These are phyloP conservation scores for Penicillium taxi DNA, from an alignment of 495 filamentous ascomycete genomes.

Conservation along the genomic window DNA sequence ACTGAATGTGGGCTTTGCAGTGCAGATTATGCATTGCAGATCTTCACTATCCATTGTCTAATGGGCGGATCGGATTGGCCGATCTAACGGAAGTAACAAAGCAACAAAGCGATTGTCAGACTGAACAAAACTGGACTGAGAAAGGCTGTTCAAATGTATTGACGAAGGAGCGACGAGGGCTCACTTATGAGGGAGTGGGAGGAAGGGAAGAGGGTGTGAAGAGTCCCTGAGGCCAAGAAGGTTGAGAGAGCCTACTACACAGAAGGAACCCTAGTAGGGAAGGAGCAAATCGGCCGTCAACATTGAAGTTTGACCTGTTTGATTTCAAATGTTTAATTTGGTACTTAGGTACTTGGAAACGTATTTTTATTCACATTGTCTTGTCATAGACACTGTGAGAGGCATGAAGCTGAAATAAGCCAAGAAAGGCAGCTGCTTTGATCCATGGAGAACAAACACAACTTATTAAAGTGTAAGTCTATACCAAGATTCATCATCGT, in stretches of 20 bases:
- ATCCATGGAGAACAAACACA: constrained; percentile 37
- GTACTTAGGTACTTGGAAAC: constrained; percentile 11
- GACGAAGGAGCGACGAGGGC: constrained; percentile 13
- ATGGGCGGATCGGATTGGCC: constrained; percentile 5
- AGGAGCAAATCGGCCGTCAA: background rate
- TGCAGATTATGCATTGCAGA: constrained; percentile 72
- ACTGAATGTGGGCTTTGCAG: constrained; percentile 68
- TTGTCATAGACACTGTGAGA: constrained; percentile 37
- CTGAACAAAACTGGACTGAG: constrained; percentile 3
- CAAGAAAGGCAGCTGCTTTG: constrained; percentile 38
- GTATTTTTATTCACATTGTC: constrained; percentile 39
- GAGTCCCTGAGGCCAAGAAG: background rate
- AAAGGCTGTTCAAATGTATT: background rate
- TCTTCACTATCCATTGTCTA: constrained; percentile 45
- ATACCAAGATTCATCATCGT: constrained; percentile 9
- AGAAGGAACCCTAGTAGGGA: background rate
- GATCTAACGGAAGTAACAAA: constrained; percentile 23
- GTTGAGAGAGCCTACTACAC: background rate
- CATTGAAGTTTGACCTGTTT: too few relatives aligned
- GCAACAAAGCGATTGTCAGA: constrained; percentile 15
- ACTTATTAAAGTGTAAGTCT: constrained; percentile 54
- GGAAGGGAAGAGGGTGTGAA: background rate
- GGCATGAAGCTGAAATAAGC: constrained; percentile 45
- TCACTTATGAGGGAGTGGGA: background rate
- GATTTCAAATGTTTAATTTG: constrained; percentile 7